Conservation (phyloP, 495 filamentous ascomycete species). For the Lentithecium fluviatile region DNA sequence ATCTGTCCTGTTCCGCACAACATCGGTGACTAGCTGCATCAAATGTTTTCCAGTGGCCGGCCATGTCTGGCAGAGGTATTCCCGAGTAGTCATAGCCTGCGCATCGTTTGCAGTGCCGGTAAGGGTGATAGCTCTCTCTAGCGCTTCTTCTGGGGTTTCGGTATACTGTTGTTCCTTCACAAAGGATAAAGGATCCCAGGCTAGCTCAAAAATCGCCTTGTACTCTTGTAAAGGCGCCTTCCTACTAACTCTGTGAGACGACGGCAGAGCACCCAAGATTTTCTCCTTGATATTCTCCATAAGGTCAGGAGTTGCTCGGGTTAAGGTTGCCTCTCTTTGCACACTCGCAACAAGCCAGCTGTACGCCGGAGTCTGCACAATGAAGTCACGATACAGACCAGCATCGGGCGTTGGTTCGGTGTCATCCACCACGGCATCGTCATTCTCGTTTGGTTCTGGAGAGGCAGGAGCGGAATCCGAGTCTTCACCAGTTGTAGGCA, state of each 20-base stretch:
- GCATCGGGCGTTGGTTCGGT: not conserved
- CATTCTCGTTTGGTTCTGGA: conserved; percentile 3
- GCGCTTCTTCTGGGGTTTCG: conserved; percentile 5
- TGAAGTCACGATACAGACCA: conserved; percentile 1
- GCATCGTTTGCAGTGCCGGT: conserved; percentile 8
- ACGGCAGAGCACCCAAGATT: conserved; percentile 2
- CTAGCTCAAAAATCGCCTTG: conserved; percentile 7
- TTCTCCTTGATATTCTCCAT: conserved; percentile 8
- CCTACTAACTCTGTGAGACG: not conserved
- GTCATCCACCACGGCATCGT: not conserved
- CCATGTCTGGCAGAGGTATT: conserved; percentile 10
- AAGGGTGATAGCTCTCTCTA: conserved; percentile 6
- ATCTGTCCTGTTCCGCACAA: not conserved
- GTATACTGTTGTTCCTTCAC: conserved; percentile 5
- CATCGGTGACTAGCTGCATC: conserved; percentile 5
- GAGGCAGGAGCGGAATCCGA: not conserved
- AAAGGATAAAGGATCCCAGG: conserved; percentile 2
- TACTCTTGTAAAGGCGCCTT: not conserved
- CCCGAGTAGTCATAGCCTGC: conserved; percentile 3
- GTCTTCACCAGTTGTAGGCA: not conserved
- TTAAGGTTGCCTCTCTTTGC: not conserved
- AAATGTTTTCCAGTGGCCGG: conserved; percentile 1
- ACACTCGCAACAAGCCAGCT: conserved; percentile 1
- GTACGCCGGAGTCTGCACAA: conserved; percentile 1
- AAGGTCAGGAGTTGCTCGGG: conserved; percentile 7